A percentile compares a stretch with the other conserved stretches of the same genome.
phyloP scores from a whole-genome alignment of 2,329 filamentous ascomycete species.

The Talaromyces sp. region DNA sequence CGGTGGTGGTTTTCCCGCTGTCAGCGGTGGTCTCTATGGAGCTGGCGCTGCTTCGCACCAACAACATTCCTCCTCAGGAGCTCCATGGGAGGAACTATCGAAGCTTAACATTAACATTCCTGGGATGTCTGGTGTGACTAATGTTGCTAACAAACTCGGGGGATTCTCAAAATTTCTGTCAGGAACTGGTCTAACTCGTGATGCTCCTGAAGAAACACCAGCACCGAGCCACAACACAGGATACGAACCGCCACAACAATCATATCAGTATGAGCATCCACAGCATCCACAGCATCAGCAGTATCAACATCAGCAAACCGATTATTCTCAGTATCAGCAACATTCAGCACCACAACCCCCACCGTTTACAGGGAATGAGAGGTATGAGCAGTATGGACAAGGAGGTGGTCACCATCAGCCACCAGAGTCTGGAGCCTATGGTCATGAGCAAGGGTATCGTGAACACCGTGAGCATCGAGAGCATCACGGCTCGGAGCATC shows the following conservation, averaged over 20 bases:
- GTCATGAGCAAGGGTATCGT: constrained; percentile 13
- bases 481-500: background rate
- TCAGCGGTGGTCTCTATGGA: constrained; percentile 23
- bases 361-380: background rate
- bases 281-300: background rate
- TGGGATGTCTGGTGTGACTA: constrained; percentile 38
- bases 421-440: constrained; percentile 15
- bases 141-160: constrained; percentile 21
- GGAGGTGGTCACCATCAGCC: constrained; percentile 19
- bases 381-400: constrained; percentile 22
- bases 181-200: constrained; percentile 6
- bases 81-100: constrained; percentile 31
- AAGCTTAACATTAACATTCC: constrained; percentile 37
- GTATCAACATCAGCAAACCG: constrained; percentile 5
- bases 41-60: constrained; percentile 24
- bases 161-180: constrained; percentile 16
- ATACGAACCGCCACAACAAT: constrained; percentile 17
- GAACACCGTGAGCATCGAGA: constrained; percentile 9
- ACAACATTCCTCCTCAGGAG: constrained; percentile 24
- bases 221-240: constrained; percentile 24
- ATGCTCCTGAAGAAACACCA: constrained; percentile 22
- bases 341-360: background rate
- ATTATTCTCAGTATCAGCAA: constrained; percentile 12
- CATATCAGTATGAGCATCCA: constrained; percentile 8
- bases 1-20: constrained; percentile 26